Base-by-base conservation (phyloP, 345 rosid genomes). In the Salix koriyanagi region DNA sequence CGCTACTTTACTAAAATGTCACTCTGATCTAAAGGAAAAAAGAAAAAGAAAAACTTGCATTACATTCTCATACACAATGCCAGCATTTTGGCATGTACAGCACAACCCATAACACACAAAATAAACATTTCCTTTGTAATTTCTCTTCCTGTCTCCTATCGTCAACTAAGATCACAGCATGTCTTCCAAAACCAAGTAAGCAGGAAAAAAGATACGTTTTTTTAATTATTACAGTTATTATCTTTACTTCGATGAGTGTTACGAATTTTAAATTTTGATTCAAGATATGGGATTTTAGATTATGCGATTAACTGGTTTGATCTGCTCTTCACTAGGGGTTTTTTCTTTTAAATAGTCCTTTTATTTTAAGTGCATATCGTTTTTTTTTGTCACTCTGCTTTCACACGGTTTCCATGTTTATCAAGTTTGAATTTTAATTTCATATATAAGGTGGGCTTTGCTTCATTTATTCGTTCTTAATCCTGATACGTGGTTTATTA, bases 141-240 rank as follows among this genome's bases (percentile, higher is more conserved):
- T 65, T 65, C 69, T 23, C 41, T 52, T 48, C 72, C 42, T 36
- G 34, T 56, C 23, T 56, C 62, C 62, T 56, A 30, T 73, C 79
- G 32, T 72, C 65, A 73, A 65, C 79, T 11, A 5, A 37, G 69
- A 16, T 39, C 4, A 6, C 66, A 62, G 1, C 70, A 91, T 91
- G 96, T 78, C 91, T 77, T 60, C 91, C 65, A 89, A 89, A 85
- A 77, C 90, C 86, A 89, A 84, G 96, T 91, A 76, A 87, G 89
- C 75, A 9, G 44, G 8, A 36, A 7, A 23, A 23, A 0, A 62
- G 7, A 10, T 16, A 65, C 61, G 44, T 2, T 67, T 58, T 21
- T 26, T 9, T 60, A 41, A 70, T 19, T n/a, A 7, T 83, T 76
- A 87, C 83, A 87, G 89, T 86, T 65, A 46, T 62, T 65, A 5